These are phyloP conservation scores for Aquilaria malaccensis DNA, from an alignment of 345 rosid species.

Conservation along the genomic window DNA sequence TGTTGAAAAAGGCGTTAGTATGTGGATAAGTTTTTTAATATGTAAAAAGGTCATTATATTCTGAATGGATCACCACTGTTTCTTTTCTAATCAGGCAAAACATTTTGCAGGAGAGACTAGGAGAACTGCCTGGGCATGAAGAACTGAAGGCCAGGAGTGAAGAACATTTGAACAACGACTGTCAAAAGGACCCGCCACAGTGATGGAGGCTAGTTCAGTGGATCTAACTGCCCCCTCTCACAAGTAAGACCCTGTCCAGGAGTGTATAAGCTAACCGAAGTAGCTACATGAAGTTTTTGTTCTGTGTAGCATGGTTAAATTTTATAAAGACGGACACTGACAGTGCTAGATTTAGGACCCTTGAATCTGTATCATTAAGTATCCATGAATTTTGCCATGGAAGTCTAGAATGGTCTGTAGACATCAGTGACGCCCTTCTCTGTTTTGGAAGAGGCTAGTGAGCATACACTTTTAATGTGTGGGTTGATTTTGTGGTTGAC, in stretches of 20 bases:
- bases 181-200: slow-evolving; percentile 26
- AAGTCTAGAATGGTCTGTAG: slow-evolving; percentile 17
- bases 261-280: slow-evolving; percentile 38
- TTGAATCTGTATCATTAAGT: slow-evolving; percentile 11
- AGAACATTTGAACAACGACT: slow-evolving; percentile 35
- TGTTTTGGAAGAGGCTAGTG: slow-evolving; percentile 18
- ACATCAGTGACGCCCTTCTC: slow-evolving; percentile 16
- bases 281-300: slow-evolving; percentile 30
- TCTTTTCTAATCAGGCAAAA: neutral
- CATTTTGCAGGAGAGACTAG: slow-evolving; percentile 61
- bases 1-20: too few relatives aligned
- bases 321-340: slow-evolving; percentile 20
- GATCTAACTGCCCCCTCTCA: slow-evolving; percentile 7
- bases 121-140: slow-evolving; percentile 47
- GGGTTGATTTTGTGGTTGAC: slow-evolving; percentile 13
- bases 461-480: slow-evolving; percentile 1
- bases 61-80: neutral
- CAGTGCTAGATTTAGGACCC: slow-evolving; percentile 22
- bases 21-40: too few relatives aligned
- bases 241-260: slow-evolving; percentile 9
- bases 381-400: slow-evolving; percentile 13
- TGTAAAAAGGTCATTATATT: neutral
- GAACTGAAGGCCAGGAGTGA: slow-evolving; percentile 41
- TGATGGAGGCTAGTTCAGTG: slow-evolving; percentile 28
- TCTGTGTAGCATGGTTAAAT: slow-evolving; percentile 30